Conservation (phyloP, 306 rosid genomes). For the Glycyrrhiza uralensis region DNA sequence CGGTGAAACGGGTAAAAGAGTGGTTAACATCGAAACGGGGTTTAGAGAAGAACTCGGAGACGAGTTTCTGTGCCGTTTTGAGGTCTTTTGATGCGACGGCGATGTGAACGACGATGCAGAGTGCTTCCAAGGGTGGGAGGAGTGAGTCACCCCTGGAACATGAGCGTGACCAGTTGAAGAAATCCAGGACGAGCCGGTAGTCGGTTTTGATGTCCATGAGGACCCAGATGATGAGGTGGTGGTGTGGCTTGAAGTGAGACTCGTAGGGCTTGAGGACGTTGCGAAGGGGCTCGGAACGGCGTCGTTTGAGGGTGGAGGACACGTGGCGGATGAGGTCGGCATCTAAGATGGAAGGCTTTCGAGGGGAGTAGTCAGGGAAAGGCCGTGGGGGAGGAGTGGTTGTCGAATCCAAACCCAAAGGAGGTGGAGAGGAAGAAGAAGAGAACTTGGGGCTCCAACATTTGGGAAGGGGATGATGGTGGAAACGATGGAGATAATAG, state of each 20-base stretch:
- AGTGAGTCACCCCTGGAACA: slow-evolving; percentile 42
- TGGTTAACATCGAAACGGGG: slow-evolving; percentile 38
- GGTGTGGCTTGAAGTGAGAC: slow-evolving; percentile 50
- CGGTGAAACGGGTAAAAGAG: slow-evolving; percentile 43
- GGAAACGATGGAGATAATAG: no score
- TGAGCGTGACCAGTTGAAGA: slow-evolving; percentile 69
- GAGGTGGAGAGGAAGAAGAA: no score
- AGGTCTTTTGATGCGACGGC: slow-evolving; percentile 65
- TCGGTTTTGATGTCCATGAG: slow-evolving; percentile 59
- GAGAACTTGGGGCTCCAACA: no score
- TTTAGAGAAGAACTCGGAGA: slow-evolving; percentile 56
- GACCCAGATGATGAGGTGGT: slow-evolving; percentile 77
- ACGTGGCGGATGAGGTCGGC: slow-evolving; percentile 58
- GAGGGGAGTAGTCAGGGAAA: slow-evolving; percentile 82
- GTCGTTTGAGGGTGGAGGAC: slow-evolving; percentile 57
- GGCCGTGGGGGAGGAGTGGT: slow-evolving; percentile 57
- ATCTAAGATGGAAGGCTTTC: slow-evolving; percentile 57
- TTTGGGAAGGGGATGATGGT: no score
- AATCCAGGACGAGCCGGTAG: slow-evolving; percentile 51
- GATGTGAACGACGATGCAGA: slow-evolving; percentile 67
- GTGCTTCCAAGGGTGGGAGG: slow-evolving; percentile 54
- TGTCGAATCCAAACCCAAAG: no score
- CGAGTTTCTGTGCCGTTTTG: slow-evolving; percentile 52
- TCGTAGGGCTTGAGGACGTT: slow-evolving; percentile 57
- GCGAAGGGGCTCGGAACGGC: slow-evolving; percentile 63